Evolutionary conservation across 148 eudicot species (phyloP).

Genomic region (Drosera capensis): DNA sequence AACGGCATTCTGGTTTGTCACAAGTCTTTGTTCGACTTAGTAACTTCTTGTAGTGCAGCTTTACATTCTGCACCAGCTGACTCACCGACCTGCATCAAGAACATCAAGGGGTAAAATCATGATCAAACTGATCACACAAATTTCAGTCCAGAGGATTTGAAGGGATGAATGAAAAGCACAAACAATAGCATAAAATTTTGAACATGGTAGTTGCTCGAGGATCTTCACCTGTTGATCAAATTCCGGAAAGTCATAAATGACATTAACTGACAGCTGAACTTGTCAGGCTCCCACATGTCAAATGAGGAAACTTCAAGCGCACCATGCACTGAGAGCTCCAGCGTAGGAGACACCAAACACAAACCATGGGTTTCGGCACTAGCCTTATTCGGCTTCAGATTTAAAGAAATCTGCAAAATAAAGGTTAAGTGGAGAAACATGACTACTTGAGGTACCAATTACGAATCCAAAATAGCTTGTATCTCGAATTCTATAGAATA

Average conservation of each 20-base stretch:
- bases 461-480: too few relatives aligned
- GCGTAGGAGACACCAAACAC: slow-evolving; percentile 83
- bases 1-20: slow-evolving; percentile 33
- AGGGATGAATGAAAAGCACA: neutral
- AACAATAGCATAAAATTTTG: too few relatives aligned
- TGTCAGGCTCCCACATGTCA: slow-evolving; percentile 97
- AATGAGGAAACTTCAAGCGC: slow-evolving; percentile 91
- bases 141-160: too few relatives aligned
- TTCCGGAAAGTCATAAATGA: slow-evolving; percentile 64
- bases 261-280: slow-evolving; percentile 86
- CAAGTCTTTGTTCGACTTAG: slow-evolving; percentile 65
- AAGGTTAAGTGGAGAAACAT: too few relatives aligned
- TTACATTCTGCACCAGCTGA: slow-evolving; percentile 99
- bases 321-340: slow-evolving; percentile 99
- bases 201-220: neutral
- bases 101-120: too few relatives aligned
- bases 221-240: slow-evolving; percentile 78
- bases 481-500: too few relatives aligned
- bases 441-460: too few relatives aligned
- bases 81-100: slow-evolving; percentile 55
- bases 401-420: slow-evolving; percentile 73
- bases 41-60: slow-evolving; percentile 82
- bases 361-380: slow-evolving; percentile 76
- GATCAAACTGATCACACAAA: too few relatives aligned
- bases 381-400: slow-evolving; percentile 50